Evolutionary conservation across 805 yeast genomes (phyloP), one percentile per base, ranked within the genome.

Genomic region (Pichia eremophila): DNA sequence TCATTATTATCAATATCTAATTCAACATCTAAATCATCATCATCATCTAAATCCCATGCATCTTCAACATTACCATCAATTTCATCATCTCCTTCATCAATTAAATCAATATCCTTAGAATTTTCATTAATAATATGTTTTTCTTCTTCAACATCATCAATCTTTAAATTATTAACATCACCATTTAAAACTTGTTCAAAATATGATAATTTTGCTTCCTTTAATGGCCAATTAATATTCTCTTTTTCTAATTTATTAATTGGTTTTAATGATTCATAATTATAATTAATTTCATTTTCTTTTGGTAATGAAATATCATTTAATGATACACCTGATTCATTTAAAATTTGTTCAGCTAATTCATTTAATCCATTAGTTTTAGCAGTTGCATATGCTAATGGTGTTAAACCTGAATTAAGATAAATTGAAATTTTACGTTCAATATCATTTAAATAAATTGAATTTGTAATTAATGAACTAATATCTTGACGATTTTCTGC

Each of bases 371-470:
- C 96, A 56, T 82, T 85, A 29, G 93, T 72, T 64, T 85, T 86
- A 22, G 99, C 97, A 52, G 89, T 76, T 12, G 96, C 85, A 64
- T 90, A 95, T 3, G 98, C 99, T 58, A 95, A 75, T 8, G 98
- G 89, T 44, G 76, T 69, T 67, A 90, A 74, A 38, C 96, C 96
- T 44, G 85, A 81, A 56, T 83, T 79, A 44, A 83, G 76, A 56
- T 85, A 81, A 14, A 84, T 78, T 55, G 77, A 73, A 38, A 90
- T 78, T 63, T 96, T 80, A 61, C 83, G 79, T 58, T 82, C 83
- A 39, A 81, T 74, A 47, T 87, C 83, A 60, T 85, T 81, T 60
- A 79, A 74, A 67, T 82, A 91, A 49, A 90, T 67, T 25, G 93
- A 79, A 58, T 89, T 90, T 60, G 87, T 93, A 59, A 93, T 75